A percentile compares a stretch with the other conserved stretches of the same genome.
Evolutionary conservation across 495 filamentous ascomycete species (phyloP).

Genomic region (Lophiotrema nucula): DNA sequence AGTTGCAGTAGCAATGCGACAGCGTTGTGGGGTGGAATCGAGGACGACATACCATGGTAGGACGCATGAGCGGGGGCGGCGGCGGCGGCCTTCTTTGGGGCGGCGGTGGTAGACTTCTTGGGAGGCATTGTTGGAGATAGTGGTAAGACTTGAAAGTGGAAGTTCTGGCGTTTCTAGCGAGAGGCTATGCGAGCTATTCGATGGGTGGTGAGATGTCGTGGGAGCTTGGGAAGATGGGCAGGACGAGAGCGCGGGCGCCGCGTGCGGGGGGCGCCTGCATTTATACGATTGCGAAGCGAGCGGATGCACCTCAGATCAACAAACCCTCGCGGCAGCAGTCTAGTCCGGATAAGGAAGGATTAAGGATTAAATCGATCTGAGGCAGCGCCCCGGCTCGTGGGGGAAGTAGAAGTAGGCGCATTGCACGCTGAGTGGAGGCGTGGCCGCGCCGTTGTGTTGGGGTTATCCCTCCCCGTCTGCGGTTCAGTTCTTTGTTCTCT

Average conservation of each 20-base stretch:
- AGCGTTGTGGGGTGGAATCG: constrained; percentile 9
- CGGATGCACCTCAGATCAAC: constrained; percentile 14
- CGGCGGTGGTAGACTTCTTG: constrained; percentile 57
- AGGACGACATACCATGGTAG: constrained; percentile 50
- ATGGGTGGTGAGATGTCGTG: constrained; percentile 7
- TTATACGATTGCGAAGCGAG: constrained; percentile 20
- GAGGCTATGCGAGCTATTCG: constrained; percentile 7
- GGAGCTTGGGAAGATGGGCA: constrained; percentile 15
- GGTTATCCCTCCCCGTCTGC: background rate
- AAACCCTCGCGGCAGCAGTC: constrained; percentile 9
- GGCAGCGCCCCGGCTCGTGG: background rate
- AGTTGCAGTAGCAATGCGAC: constrained; percentile 23
- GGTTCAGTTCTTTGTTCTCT: background rate
- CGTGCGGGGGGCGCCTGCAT: constrained; percentile 15
- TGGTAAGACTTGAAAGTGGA: constrained; percentile 10
- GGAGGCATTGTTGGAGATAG: constrained; percentile 56
- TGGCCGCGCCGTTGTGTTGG: constrained; percentile 10
- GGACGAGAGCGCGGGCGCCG: constrained; percentile 15
- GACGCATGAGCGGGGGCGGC: constrained; percentile 51
- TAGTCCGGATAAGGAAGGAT: constrained; percentile 18
- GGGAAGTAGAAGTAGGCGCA: constrained; percentile 16
- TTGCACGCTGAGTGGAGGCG: constrained; percentile 10
- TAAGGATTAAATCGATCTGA: constrained; percentile 16
- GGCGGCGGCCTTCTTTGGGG: constrained; percentile 52
- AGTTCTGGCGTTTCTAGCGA: constrained; percentile 25